These are phyloP conservation scores for Metschnikowia aberdeeniae DNA, from an alignment of 805 yeast species.

Conservation along the genomic window DNA sequence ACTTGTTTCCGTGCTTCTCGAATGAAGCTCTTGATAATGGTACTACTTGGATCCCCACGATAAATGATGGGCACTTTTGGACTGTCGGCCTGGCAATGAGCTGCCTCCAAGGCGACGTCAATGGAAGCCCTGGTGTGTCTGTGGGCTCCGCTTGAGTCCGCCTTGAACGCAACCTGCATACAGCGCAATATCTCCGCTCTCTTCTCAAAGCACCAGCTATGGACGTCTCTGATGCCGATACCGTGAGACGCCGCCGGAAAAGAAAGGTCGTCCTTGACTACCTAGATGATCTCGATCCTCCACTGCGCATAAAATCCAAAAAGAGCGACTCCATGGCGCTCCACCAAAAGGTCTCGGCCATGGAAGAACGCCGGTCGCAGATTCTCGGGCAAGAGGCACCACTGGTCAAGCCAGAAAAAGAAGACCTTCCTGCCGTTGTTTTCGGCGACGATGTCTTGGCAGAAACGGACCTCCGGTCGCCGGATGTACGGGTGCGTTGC, in stretches of 20 bases:
- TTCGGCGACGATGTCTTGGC: conserved; percentile 7
- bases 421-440: conserved; percentile 9
- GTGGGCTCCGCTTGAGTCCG: too few relatives aligned
- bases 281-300: neutral
- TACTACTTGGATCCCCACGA: too few relatives aligned
- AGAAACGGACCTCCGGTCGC: conserved; percentile 5
- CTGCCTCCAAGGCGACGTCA: too few relatives aligned
- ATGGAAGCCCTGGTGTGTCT: too few relatives aligned
- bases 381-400: neutral
- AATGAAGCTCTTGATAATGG: too few relatives aligned
- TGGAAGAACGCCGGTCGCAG: neutral
- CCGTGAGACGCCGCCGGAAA: neutral
- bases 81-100: too few relatives aligned
- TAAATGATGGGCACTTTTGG: too few relatives aligned
- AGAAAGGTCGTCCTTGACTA: neutral
- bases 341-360: conserved; percentile 1
- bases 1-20: too few relatives aligned
- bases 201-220: neutral
- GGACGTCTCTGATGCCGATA: neutral
- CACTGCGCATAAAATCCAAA: neutral
- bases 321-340: neutral
- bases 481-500: neutral
- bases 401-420: neutral
- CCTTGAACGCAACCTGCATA: neutral
- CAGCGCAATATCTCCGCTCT: neutral